Base-by-base conservation (phyloP, 805 yeast species). In the Hanseniaspora lindneri region DNA sequence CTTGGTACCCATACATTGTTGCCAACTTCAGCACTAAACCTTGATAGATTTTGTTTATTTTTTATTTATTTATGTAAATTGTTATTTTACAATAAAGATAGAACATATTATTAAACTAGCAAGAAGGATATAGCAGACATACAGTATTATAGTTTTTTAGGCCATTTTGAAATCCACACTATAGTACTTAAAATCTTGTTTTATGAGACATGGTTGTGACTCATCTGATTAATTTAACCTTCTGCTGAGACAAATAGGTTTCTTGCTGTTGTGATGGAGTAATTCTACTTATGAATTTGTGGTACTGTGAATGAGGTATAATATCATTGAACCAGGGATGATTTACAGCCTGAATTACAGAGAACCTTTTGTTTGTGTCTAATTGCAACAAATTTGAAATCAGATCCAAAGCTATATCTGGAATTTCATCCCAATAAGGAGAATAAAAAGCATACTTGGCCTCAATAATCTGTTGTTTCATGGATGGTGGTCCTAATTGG, bases 321-420 rank as follows among this genome's bases (percentile, higher is more conserved):
- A 49, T 49, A 23, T 49, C 48, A 37, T 54, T 60, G 52, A 86
- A 73, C 97, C 97, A 89, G 1, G 95, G 94, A 66, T 92, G 98
- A 28, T 66, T 70, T 41, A 89, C 72, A 73, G 89, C 80, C 56
- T 86, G 87, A 48, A 84, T 71, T 1, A 96, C 95, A 51, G 81
- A 75, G 28, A 86, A 87, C 52, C 98, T 69, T 50, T 75, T 73
- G 13, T 69, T 73, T 28, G 84, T 77, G 54, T 84, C 82, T 17
- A 77, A 75, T 13, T 79, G 74, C 40, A 83, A 61, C 42, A 83
- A 63, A 51, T 74, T 70, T 4, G 83, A 70, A 4, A 83, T 79
- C 50, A 83, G 63, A 58, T 83, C 87, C 46, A 83, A 60, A 0
- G 76, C 84, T 3, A 70, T 58, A 59, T 83, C 89, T 32, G 70